A percentile compares a stretch with the other conserved stretches of the same genome.
Evolutionary conservation across 225 moss, liverwort and hornwort genomes (phyloP).

Genomic region (Ulota crispa): DNA sequence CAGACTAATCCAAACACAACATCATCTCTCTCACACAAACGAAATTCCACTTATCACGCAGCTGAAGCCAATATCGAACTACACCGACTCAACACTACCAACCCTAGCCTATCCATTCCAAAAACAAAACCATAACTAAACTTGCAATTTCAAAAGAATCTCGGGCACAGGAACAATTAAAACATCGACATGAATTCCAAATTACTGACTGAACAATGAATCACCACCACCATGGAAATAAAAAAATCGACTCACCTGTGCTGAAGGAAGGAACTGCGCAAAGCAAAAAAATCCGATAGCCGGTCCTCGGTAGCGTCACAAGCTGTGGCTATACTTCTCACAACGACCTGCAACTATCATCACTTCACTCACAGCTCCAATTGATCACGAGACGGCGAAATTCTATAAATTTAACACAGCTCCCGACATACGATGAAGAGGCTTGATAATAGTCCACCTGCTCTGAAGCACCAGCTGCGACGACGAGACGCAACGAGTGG

Average conservation of each 20-base stretch:
- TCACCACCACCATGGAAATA: neutral
- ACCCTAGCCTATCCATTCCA: neutral
- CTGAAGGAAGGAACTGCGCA: neutral
- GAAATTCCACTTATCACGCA: neutral
- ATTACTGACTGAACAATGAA: neutral
- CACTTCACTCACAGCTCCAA: neutral
- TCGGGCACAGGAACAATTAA: too few species aligned
- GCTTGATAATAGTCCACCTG: neutral
- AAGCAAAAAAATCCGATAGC: neutral
- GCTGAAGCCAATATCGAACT: neutral
- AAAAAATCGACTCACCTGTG: neutral
- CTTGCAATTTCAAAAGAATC: neutral
- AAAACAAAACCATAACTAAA: neutral
- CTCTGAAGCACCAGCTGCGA: neutral
- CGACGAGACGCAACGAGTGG: neutral
- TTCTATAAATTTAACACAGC: neutral
- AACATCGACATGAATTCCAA: neutral
- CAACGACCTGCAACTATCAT: neutral
- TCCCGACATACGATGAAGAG: neutral
- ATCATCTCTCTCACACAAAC: neutral
- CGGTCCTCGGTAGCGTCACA: neutral
- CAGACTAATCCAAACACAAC: neutral
- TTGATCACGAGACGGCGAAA: neutral
- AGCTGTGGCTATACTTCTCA: neutral
- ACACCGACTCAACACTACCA: neutral